Conservation (phyloP, 805 yeast species). For the Cyberlindnera lachancei region DNA sequence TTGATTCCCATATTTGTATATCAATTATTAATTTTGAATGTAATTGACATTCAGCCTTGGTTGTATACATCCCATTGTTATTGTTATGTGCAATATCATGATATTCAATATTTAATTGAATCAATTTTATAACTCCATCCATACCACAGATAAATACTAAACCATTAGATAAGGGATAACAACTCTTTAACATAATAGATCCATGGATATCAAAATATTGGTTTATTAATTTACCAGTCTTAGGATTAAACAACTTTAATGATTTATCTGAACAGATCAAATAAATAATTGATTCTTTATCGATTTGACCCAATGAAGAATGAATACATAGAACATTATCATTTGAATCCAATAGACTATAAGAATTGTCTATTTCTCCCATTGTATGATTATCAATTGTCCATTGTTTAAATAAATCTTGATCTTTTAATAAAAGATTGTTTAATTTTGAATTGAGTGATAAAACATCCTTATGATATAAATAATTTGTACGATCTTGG, state of each 20-base stretch:
- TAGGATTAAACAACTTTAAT: constrained; percentile 13
- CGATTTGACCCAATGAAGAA: constrained; percentile 16
- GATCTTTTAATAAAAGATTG: background rate
- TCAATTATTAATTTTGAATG: constrained; percentile 34
- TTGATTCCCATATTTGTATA: constrained; percentile 19
- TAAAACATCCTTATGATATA: constrained; percentile 9
- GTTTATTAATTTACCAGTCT: constrained; percentile 2
- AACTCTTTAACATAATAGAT: constrained; percentile 28
- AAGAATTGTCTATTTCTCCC: background rate
- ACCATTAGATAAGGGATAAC: constrained; percentile 23
- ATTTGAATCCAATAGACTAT: too few species aligned
- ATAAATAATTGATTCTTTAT: constrained; percentile 5
- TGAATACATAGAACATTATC: constrained; percentile 18
- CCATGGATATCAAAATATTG: constrained; percentile 4
- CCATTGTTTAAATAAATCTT: background rate
- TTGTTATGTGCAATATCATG: too few species aligned
- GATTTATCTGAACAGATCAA: constrained; percentile 15
- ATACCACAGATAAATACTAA: constrained; percentile 39
- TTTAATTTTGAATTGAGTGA: constrained; percentile 1
- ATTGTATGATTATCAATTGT: background rate
- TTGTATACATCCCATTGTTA: too few species aligned
- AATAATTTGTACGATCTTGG: constrained; percentile 29
- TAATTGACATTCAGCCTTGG: constrained; percentile 23
- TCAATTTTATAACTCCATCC: constrained; percentile 38
- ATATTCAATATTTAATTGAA: constrained; percentile 9